Evolutionary conservation across 1,284 basidiomycete genomes (phyloP).

Genomic region (Athelia psychrophila): DNA sequence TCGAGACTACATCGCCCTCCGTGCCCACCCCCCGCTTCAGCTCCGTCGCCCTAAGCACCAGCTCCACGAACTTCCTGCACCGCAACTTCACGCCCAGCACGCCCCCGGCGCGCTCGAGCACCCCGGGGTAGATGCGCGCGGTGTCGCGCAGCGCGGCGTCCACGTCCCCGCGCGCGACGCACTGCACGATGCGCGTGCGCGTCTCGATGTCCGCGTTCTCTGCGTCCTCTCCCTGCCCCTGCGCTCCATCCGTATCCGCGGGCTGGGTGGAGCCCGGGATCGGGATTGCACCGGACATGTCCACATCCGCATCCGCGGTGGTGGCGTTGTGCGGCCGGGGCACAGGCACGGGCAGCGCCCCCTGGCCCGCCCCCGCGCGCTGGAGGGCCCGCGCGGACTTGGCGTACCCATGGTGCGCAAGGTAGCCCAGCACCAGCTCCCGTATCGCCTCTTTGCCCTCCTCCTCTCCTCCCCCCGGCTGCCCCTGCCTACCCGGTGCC

Average conservation of each 20-base stretch:
- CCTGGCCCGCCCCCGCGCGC: conserved; percentile 13
- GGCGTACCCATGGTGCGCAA: conserved; percentile 78
- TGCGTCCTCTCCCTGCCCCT: not conserved
- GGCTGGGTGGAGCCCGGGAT: not conserved
- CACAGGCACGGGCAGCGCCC: not conserved
- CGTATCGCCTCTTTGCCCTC: conserved; percentile 48
- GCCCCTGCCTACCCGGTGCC: not conserved
- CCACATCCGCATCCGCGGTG: conserved; percentile 36
- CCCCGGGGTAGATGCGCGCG: conserved; percentile 51
- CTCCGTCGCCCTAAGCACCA: conserved; percentile 67
- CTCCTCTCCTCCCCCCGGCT: conserved; percentile 25
- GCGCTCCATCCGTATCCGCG: not conserved
- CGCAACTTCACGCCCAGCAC: conserved; percentile 73
- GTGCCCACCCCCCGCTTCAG: conserved; percentile 55
- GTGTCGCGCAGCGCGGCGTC: conserved; percentile 64
- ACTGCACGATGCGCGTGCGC: conserved; percentile 68
- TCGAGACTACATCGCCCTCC: conserved; percentile 21
- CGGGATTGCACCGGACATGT: conserved; percentile 34
- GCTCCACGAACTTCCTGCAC: conserved; percentile 81
- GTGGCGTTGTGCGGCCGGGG: too few species aligned
- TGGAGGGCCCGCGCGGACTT: conserved; percentile 62
- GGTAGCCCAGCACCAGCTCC: conserved; percentile 74
- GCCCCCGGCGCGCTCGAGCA: conserved; percentile 63
- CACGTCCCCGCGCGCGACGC: conserved; percentile 67
- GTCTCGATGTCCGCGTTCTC: conserved; percentile 51